These are phyloP conservation scores for Boletus barrowsii DNA, from an alignment of 768 basidiomycete species.

Conservation along the genomic window DNA sequence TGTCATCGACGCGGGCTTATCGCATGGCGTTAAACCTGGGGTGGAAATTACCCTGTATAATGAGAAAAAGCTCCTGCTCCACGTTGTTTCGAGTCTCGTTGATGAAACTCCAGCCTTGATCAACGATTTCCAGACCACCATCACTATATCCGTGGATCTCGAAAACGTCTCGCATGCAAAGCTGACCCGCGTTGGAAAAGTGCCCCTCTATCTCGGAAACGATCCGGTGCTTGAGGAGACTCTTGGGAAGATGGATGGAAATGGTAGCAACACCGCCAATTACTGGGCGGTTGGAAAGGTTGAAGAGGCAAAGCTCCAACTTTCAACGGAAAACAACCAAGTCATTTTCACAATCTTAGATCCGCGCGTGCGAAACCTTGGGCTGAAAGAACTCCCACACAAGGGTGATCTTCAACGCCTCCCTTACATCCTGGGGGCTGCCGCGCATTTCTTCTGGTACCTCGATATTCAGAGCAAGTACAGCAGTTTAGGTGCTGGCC, in stretches of 20 bases:
- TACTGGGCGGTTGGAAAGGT: background rate
- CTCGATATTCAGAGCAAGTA: conserved; percentile 11
- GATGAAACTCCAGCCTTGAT: conserved; percentile 4
- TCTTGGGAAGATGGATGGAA: background rate
- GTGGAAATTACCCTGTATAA: conserved; percentile 21
- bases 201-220: conserved; percentile 1
- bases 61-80: background rate
- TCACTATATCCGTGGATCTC: background rate
- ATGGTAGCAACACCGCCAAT: background rate
- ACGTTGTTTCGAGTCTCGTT: background rate
- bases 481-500: background rate
- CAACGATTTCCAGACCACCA: conserved; percentile 12
- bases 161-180: conserved; percentile 1
- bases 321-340: background rate
- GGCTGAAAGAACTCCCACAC: background rate
- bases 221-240: background rate
- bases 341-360: conserved; percentile 2
- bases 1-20: conserved; percentile 23
- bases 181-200: background rate
- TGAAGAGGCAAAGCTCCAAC: conserved; percentile 1
- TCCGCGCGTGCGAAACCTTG: background rate
- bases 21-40: conserved; percentile 23
- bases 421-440: conserved; percentile 5
- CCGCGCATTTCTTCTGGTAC: conserved; percentile 22
- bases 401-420: background rate